These are phyloP conservation scores for Pinus tabuliformis DNA, from an alignment of 75 land plant species.

Conservation along the genomic window DNA sequence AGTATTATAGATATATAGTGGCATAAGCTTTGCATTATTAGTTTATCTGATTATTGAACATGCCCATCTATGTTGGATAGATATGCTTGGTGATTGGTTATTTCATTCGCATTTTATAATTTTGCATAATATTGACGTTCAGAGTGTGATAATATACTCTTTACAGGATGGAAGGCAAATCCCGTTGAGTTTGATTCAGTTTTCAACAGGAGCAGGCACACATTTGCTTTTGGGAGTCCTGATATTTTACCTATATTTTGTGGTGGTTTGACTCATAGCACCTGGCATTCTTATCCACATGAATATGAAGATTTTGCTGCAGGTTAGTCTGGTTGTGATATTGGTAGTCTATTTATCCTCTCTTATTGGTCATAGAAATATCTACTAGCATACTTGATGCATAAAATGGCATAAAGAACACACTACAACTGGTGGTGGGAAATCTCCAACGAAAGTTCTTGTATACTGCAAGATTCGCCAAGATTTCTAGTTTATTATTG, in stretches of 20 bases:
- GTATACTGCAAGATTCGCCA: not conserved
- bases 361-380: too few relatives aligned
- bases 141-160: not conserved
- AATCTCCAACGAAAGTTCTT: not conserved
- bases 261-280: conserved; percentile 66
- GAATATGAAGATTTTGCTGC: conserved; percentile 97
- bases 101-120: not conserved
- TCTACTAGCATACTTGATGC: too few relatives aligned
- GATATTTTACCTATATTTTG: conserved; percentile 97
- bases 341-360: too few relatives aligned
- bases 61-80: not conserved
- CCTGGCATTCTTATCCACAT: conserved; percentile 79
- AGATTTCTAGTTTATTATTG: not conserved
- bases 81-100: not conserved
- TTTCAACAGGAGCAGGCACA: conserved; percentile 87
- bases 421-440: too few relatives aligned
- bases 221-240: conserved; percentile 92
- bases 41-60: not conserved
- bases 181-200: conserved; percentile 99
- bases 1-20: not conserved
- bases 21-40: not conserved
- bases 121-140: not conserved
- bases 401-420: too few relatives aligned
- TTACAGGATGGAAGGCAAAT: conserved; percentile 97
- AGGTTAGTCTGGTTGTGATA: conserved; percentile 35